phyloP scores from a whole-genome alignment of 768 basidiomycete species.

The Pleurotus cornucopiae region DNA sequence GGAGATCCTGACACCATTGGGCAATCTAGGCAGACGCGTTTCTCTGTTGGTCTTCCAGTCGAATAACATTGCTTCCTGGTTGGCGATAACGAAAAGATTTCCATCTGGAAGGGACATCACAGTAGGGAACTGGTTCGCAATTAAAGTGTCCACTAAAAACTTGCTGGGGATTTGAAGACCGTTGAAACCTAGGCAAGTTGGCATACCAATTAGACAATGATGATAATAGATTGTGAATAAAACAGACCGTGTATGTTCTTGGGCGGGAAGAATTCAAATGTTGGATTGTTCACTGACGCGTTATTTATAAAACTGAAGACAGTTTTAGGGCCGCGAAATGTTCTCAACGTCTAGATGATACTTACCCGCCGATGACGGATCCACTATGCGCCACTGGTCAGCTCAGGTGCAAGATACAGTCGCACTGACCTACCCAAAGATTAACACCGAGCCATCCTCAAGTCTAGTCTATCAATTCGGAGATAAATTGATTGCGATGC shows the following conservation, averaged over 20 bases:
- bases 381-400: not conserved
- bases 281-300: slow-evolving; percentile 57
- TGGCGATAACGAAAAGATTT: slow-evolving; percentile 36
- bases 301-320: slow-evolving; percentile 58
- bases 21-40: slow-evolving; percentile 34
- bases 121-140: slow-evolving; percentile 18
- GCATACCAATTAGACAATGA: too few relatives aligned
- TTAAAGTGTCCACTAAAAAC: slow-evolving; percentile 12
- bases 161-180: slow-evolving; percentile 14
- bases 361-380: slow-evolving; percentile 11
- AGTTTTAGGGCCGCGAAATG: not conserved
- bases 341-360: not conserved
- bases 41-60: slow-evolving; percentile 34
- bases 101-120: slow-evolving; percentile 35
- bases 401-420: not conserved
- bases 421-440: slow-evolving; percentile 11
- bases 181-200: slow-evolving; percentile 14
- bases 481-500: not conserved
- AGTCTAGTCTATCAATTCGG: slow-evolving; percentile 12
- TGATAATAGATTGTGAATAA: not conserved
- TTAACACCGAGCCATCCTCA: slow-evolving; percentile 18
- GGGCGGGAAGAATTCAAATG: slow-evolving; percentile 37
- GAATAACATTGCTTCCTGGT: slow-evolving; percentile 37
- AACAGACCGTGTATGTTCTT: slow-evolving; percentile 30
- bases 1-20: slow-evolving; percentile 38